These are phyloP conservation scores for Panaeolus papilionaceus DNA, from an alignment of 768 basidiomycete genomes.

Conservation along the genomic window DNA sequence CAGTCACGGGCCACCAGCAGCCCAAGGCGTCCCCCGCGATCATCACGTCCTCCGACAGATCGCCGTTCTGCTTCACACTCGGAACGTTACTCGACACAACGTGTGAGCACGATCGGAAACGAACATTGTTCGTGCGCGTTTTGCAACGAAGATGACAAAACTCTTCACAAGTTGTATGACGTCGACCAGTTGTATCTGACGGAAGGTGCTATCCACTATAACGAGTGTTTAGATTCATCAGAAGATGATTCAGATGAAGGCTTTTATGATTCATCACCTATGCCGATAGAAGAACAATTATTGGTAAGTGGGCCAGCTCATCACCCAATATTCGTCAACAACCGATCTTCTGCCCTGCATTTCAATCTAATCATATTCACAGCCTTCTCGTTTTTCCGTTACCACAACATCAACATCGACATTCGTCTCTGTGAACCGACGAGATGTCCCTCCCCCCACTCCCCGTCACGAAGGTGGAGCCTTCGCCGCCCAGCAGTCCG, in stretches of 20 bases:
- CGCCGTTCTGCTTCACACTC: slow-evolving; percentile 11
- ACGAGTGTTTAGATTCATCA: not conserved
- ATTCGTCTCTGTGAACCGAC: slow-evolving; percentile 4
- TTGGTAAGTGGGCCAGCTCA: slow-evolving; percentile 8
- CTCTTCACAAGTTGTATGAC: slow-evolving; percentile 11
- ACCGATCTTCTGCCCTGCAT: not conserved
- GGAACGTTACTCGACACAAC: slow-evolving; percentile 18
- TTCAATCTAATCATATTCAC: not conserved
- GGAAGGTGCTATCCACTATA: slow-evolving; percentile 3
- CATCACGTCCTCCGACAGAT: slow-evolving; percentile 1
- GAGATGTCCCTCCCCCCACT: not conserved
- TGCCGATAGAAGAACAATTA: slow-evolving; percentile 1
- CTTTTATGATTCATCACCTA: slow-evolving; percentile 7
- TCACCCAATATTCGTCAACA: not conserved
- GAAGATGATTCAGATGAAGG: slow-evolving; percentile 13
- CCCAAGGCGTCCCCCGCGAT: slow-evolving; percentile 13
- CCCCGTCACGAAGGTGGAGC: not conserved
- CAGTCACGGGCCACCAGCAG: not conserved
- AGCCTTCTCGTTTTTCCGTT: slow-evolving; percentile 14
- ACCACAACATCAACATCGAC: slow-evolving; percentile 17
- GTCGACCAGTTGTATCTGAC: slow-evolving; percentile 8
- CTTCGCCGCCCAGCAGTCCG: slow-evolving; percentile 1
- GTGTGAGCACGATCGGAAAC: not conserved
- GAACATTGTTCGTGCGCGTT: slow-evolving; percentile 12
- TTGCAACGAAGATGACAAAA: slow-evolving; percentile 9